phyloP scores from a whole-genome alignment of 164 flowering plant genomes.

The Chloranthus sessilifolius region DNA sequence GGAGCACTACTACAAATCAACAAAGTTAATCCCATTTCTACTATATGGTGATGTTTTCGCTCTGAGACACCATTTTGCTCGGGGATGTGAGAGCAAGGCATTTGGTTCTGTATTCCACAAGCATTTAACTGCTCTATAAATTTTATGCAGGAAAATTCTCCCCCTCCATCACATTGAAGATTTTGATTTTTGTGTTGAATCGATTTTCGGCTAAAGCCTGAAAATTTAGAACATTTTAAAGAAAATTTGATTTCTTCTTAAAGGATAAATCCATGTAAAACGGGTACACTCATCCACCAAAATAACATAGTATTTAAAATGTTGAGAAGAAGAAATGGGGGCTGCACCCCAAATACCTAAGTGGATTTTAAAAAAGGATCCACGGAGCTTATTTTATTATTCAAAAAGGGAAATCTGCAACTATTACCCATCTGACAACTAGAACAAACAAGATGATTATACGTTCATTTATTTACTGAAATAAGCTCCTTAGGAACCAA shows the following conservation, averaged over 20 bases:
- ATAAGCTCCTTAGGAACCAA: background rate
- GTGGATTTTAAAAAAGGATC: background rate
- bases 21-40: background rate
- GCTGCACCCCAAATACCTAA: background rate
- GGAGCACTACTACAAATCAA: no score
- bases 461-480: background rate
- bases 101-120: background rate
- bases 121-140: background rate
- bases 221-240: background rate
- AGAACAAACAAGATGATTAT: background rate
- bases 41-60: background rate
- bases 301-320: background rate
- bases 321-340: background rate
- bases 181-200: no score
- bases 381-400: background rate
- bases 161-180: conserved; percentile 3
- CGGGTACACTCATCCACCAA: background rate
- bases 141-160: background rate
- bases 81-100: background rate
- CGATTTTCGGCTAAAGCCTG: background rate
- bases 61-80: background rate
- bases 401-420: background rate
- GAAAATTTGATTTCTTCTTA: background rate
- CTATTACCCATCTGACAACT: background rate
- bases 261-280: conserved; percentile 1